These are phyloP conservation scores for Ogataea nakhonphanomensis DNA, from an alignment of 805 yeast genomes.

Conservation along the genomic window DNA sequence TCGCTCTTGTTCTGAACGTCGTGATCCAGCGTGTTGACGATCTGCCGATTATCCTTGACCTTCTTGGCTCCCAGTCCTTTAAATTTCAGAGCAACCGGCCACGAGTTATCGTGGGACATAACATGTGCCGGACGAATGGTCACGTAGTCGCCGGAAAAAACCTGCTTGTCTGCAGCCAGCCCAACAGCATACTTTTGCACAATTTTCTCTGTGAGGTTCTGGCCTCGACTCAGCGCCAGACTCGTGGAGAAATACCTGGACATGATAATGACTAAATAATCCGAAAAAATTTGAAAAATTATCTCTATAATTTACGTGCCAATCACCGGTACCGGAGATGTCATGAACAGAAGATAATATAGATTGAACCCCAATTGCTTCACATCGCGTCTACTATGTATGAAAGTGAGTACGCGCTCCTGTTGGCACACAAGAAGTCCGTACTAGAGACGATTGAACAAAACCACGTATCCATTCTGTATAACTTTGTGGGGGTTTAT, in stretches of 20 bases:
- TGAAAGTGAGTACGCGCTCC: constrained; percentile 5
- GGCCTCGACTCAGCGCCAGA: constrained; percentile 44
- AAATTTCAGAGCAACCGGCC: constrained; percentile 98
- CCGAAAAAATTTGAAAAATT: constrained; percentile 5
- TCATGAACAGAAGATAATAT: neutral
- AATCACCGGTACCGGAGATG: constrained; percentile 11
- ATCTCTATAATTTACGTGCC: constrained; percentile 1
- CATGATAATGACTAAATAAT: constrained; percentile 7
- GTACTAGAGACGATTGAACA: constrained; percentile 15
- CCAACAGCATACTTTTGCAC: constrained; percentile 93
- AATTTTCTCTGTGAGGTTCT: constrained; percentile 92
- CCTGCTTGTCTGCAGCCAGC: constrained; percentile 67
- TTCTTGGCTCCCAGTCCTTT: constrained; percentile 88
- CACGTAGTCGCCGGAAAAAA: constrained; percentile 90
- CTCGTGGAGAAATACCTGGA: constrained; percentile 20
- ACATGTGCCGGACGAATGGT: constrained; percentile 94
- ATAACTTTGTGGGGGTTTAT: constrained; percentile 11
- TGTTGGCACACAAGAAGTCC: constrained; percentile 3
- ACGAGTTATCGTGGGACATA: constrained; percentile 98
- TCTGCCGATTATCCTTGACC: constrained; percentile 82
- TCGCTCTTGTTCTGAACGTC: constrained; percentile 94
- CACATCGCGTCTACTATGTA: too few species aligned
- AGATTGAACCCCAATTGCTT: too few species aligned
- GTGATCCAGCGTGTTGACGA: constrained; percentile 95
- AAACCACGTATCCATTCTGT: constrained; percentile 4